These are phyloP conservation scores for Microbotryum saponariae DNA, from an alignment of 1,284 basidiomycete species.

Conservation along the genomic window DNA sequence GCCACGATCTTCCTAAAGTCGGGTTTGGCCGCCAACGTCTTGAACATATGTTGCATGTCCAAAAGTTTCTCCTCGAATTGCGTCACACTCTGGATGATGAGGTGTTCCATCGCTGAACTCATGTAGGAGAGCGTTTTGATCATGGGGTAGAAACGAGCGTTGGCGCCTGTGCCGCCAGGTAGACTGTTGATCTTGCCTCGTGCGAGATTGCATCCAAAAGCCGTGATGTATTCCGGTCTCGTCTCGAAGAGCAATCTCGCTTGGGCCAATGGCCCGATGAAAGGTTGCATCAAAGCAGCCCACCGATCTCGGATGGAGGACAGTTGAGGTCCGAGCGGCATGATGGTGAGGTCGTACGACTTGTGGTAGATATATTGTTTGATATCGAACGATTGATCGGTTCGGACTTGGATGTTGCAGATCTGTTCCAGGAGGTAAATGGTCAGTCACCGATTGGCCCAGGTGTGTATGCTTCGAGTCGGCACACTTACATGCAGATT, in stretches of 20 bases:
- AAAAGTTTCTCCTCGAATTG: constrained; percentile 63
- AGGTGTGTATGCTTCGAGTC: background rate
- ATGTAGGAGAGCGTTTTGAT: constrained; percentile 52
- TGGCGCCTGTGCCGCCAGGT: constrained; percentile 21
- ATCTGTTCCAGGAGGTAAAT: constrained; percentile 47
- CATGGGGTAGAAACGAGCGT: constrained; percentile 29
- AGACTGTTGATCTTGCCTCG: constrained; percentile 43
- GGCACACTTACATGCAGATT: constrained; percentile 58
- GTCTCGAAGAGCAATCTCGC: constrained; percentile 37
- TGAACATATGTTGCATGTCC: constrained; percentile 37
- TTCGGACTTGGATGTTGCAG: constrained; percentile 86
- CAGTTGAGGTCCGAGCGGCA: constrained; percentile 34
- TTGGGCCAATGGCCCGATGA: constrained; percentile 22
- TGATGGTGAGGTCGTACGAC: constrained; percentile 37
- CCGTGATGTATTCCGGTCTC: constrained; percentile 40
- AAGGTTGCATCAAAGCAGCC: constrained; percentile 38
- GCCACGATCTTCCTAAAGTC: constrained; percentile 41
- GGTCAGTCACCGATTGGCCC: too few species aligned
- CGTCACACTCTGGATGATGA: constrained; percentile 72
- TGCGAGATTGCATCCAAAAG: constrained; percentile 54
- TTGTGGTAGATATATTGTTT: constrained; percentile 82
- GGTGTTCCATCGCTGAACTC: constrained; percentile 70
- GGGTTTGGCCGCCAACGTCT: constrained; percentile 37
- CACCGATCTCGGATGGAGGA: constrained; percentile 38
- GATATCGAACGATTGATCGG: constrained; percentile 84